A percentile compares a stretch with the other conserved stretches of the same genome.
phyloP scores from a whole-genome alignment of 495 filamentous ascomycete genomes.

The Terfezia boudieri region DNA sequence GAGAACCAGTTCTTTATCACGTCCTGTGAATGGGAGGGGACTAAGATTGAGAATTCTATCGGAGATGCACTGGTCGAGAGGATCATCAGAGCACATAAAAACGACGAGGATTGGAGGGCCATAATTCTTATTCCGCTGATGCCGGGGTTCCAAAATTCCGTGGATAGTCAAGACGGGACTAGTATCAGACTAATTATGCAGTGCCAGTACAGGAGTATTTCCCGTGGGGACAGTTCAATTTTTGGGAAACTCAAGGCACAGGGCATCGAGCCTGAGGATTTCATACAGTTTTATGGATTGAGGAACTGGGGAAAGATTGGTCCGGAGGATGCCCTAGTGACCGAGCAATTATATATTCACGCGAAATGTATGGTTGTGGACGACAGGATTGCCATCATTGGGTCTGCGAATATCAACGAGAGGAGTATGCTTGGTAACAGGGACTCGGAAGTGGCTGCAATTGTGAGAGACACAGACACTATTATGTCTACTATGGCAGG shows the following conservation, averaged over 20 bases:
- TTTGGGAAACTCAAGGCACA: constrained; percentile 62
- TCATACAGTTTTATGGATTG: constrained; percentile 85
- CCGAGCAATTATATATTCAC: constrained; percentile 95
- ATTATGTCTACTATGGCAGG: constrained; percentile 82
- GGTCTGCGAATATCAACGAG: constrained; percentile 97
- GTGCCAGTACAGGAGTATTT: constrained; percentile 94
- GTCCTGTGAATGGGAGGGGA: constrained; percentile 69
- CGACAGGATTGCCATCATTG: constrained; percentile 81
- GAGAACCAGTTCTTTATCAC: constrained; percentile 99
- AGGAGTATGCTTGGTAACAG: constrained; percentile 79
- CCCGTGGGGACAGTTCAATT: constrained; percentile 77
- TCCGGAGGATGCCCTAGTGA: constrained; percentile 56
- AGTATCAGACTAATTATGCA: constrained; percentile 92
- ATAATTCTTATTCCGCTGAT: constrained; percentile 87
- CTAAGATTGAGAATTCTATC: constrained; percentile 75
- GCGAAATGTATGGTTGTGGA: constrained; percentile 96
- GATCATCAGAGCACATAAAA: constrained; percentile 61
- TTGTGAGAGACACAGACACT: constrained; percentile 88
- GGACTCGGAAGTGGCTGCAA: constrained; percentile 78
- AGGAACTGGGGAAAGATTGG: constrained; percentile 87
- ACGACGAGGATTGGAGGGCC: constrained; percentile 81
- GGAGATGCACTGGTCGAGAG: constrained; percentile 88
- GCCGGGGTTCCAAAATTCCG: constrained; percentile 94
- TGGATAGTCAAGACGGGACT: constrained; percentile 79
- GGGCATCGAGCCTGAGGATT: constrained; percentile 89